Evolutionary conservation across 306 rosid genomes (phyloP).

Genomic region (Trifolium repens): DNA sequence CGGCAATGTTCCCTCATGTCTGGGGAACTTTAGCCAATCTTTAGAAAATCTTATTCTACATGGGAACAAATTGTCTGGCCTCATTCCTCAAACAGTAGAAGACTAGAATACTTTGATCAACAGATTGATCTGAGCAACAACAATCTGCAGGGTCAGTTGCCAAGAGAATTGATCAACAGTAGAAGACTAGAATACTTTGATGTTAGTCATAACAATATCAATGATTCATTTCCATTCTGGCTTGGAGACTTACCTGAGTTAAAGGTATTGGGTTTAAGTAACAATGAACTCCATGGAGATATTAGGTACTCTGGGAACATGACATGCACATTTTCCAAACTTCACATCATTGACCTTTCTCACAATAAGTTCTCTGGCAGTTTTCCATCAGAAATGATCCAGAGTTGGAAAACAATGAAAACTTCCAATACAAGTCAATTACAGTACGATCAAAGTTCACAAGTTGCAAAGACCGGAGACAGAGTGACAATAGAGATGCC

Average conservation of each 20-base stretch:
- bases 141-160: conserved; percentile 49
- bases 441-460: not conserved
- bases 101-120: not conserved
- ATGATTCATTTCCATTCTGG: conserved; percentile 55
- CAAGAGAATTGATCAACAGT: conserved; percentile 35
- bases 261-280: conserved; percentile 20
- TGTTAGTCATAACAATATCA: conserved; percentile 30
- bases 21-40: conserved; percentile 33
- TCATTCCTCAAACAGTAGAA: conserved; percentile 28
- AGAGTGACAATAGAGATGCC: not conserved
- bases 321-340: conserved; percentile 27
- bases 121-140: conserved; percentile 15
- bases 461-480: not conserved
- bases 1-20: conserved; percentile 36
- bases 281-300: conserved; percentile 14
- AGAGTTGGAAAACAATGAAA: conserved; percentile 29
- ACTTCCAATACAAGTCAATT: not conserved
- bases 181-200: conserved; percentile 34
- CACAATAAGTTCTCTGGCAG: conserved; percentile 28
- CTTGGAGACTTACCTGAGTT: conserved; percentile 44
- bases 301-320: conserved; percentile 9
- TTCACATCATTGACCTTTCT: conserved; percentile 46
- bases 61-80: conserved; percentile 25
- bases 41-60: not conserved
- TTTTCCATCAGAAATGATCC: conserved; percentile 8